Base-by-base conservation (phyloP, 1,284 basidiomycete species). In the Trichosporon coremiiforme region DNA sequence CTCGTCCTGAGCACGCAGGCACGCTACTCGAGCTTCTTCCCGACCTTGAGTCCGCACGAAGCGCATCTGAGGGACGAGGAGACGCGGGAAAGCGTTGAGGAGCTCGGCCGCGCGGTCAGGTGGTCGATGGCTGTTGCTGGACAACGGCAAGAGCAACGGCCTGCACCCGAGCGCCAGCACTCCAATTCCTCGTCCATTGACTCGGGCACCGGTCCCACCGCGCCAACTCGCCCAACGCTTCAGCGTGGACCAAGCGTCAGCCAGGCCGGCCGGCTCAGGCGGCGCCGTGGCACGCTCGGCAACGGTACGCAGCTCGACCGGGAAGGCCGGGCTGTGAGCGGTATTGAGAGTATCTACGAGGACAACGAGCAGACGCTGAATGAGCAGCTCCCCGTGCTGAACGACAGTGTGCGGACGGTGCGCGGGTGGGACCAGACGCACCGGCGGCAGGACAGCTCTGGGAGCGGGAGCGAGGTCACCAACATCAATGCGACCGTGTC, bases 1-100 rank as follows among this genome's bases (percentile, higher is more conserved):
- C 76, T 85, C 31, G 79, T 85, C 10, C 73, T 84, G n/a, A 77
- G 79, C 2, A 84, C 83, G 2, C 83, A 84, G 73, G 80, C 81
- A 8, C 71, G 75, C 35, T 79, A 78, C 64, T 79, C 80, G 5
- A 70, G 77, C 17, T 83, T 82, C 73, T 77, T 80, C 68, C 73
- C 79, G 2, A 62, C 71, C 0, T 60, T 70, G 2, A 66, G 66
- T 3, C 69, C 63, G 4, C 60, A 35, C 17, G 70, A 75, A 20
- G 70, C 70, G 20, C 73, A 73, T n/a, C 35, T 67, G 2, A 66
- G 74, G 17, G 79, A 82, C 69, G 75, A 76, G 33, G 79, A 80
- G 65, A 77, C 79, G 10, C 70, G 79, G 33, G 74, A 76, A 35
- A 73, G 72, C 53, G 78, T 82, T 22, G 77, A 80, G 20, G 73